Conservation (phyloP, 306 rosid genomes). For the Hippophae gyantsensis region DNA sequence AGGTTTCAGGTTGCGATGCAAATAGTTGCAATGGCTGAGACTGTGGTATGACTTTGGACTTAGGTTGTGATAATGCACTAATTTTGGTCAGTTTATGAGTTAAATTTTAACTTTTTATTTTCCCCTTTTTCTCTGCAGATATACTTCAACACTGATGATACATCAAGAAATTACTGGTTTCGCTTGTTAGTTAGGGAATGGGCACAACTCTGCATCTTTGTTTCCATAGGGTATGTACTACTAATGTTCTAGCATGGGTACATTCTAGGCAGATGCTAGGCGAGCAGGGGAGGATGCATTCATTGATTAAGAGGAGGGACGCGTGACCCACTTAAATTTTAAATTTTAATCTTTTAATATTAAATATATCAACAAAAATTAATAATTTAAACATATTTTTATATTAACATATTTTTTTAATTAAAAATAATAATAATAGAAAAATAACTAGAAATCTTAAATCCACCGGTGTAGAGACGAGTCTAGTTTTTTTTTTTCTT, state of each 20-base stretch:
- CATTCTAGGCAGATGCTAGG: not conserved
- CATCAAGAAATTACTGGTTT: constrained; percentile 75
- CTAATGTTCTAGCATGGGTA: not conserved
- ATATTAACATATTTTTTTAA: no score
- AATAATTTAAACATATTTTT: no score
- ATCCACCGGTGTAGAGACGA: no score
- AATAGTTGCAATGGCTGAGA: constrained; percentile 84
- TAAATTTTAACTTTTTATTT: constrained; percentile 14
- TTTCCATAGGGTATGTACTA: constrained; percentile 73
- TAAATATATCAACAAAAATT: no score
- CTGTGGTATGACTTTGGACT: constrained; percentile 42
- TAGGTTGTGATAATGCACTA: constrained; percentile 6
- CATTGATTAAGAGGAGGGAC: no score
- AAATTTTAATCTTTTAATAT: no score
- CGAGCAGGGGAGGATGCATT: no score
- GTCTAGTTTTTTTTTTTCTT: no score
- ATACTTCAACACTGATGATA: constrained; percentile 61
- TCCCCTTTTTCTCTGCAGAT: constrained; percentile 25
- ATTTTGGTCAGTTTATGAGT: not conserved
- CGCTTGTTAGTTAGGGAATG: constrained; percentile 80
- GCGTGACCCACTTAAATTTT: no score
- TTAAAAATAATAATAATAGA: no score
- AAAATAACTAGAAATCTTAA: no score
- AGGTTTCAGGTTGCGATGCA: constrained; percentile 96
- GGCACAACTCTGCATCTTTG: constrained; percentile 78